Conservation (phyloP, 371 early-diverging fungal species). For the Apophysomyces trapeziformis region DNA sequence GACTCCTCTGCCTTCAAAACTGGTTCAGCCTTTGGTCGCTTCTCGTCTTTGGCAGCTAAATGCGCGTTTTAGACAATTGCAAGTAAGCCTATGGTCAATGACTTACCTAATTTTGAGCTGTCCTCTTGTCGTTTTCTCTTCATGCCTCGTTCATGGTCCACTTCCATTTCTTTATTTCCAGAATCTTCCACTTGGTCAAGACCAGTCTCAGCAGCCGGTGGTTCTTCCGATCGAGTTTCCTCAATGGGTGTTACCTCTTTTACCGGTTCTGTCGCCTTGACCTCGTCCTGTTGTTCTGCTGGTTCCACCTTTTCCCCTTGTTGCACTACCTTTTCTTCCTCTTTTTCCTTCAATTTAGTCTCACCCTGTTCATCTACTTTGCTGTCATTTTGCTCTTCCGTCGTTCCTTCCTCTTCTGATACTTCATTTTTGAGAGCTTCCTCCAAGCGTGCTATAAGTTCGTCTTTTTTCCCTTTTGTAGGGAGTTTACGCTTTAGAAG, state of each 20-base stretch:
- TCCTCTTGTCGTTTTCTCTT: slow-evolving; percentile 23
- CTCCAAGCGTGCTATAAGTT: slow-evolving; percentile 67
- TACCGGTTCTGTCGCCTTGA: slow-evolving; percentile 22
- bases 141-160: slow-evolving; percentile 15
- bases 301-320: slow-evolving; percentile 17
- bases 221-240: not conserved
- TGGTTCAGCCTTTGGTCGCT: slow-evolving; percentile 9
- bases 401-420: slow-evolving; percentile 11
- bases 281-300: slow-evolving; percentile 18
- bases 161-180: slow-evolving; percentile 12
- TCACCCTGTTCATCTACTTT: slow-evolving; percentile 14
- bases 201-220: not conserved
- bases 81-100: not conserved
- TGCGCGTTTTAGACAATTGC: not conserved
- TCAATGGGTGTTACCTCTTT: slow-evolving; percentile 8
- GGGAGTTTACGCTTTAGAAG: slow-evolving; percentile 62
- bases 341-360: not conserved
- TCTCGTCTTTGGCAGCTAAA: slow-evolving; percentile 1
- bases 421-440: slow-evolving; percentile 51
- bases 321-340: slow-evolving; percentile 8
- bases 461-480: slow-evolving; percentile 76
- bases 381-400: slow-evolving; percentile 12
- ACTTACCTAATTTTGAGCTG: not conserved
- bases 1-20: not conserved
- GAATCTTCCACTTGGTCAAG: slow-evolving; percentile 2